Conservation (phyloP, 2,329 filamentous ascomycete genomes). For the Fusarium secorum region DNA sequence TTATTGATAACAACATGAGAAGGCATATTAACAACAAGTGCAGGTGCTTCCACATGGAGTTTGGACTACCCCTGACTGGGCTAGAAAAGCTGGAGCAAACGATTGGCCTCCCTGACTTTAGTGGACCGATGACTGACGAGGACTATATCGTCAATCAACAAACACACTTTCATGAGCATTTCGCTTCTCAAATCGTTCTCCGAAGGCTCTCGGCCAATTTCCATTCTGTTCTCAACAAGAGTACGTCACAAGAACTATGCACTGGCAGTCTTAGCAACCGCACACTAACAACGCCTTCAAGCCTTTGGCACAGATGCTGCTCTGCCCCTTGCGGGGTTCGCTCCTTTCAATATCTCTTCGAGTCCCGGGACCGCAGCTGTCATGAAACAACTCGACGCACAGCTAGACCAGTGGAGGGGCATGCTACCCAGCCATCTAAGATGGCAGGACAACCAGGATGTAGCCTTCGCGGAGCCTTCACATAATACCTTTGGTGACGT, state of each 20-base stretch:
- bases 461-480: slow-evolving; percentile 35
- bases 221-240: slow-evolving; percentile 59
- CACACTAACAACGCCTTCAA: slow-evolving; percentile 17
- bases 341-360: slow-evolving; percentile 18
- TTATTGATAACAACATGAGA: neutral
- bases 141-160: slow-evolving; percentile 58
- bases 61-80: slow-evolving; percentile 64
- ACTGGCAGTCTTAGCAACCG: neutral
- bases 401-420: slow-evolving; percentile 65
- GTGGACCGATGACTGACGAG: slow-evolving; percentile 54
- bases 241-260: slow-evolving; percentile 49
- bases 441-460: slow-evolving; percentile 63
- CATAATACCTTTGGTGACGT: slow-evolving; percentile 28
- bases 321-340: slow-evolving; percentile 26
- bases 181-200: slow-evolving; percentile 66
- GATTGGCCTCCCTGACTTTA: slow-evolving; percentile 65
- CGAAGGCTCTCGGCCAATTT: slow-evolving; percentile 61
- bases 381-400: slow-evolving; percentile 60
- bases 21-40: slow-evolving; percentile 15
- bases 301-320: slow-evolving; percentile 30
- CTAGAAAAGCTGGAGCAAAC: slow-evolving; percentile 60
- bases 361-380: slow-evolving; percentile 41
- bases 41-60: slow-evolving; percentile 64
- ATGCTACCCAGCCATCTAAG: slow-evolving; percentile 62
- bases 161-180: slow-evolving; percentile 65